Conservation (phyloP, 805 yeast genomes). For the Saccharomyces mikatae region DNA sequence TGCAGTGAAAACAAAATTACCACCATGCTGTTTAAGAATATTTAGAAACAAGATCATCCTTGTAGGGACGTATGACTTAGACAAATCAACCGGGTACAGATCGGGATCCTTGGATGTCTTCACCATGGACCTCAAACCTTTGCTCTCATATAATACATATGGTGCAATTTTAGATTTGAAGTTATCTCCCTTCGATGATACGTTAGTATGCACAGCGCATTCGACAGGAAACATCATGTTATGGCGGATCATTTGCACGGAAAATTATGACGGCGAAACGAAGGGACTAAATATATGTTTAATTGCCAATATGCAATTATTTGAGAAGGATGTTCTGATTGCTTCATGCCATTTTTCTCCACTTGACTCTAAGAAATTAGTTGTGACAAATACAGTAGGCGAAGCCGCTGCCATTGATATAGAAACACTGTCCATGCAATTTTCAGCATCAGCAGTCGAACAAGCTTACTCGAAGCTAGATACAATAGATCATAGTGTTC, state of each 20-base stretch:
- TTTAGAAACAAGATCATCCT: conserved; percentile 43
- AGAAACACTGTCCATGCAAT: conserved; percentile 3
- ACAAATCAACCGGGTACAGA: conserved; percentile 48
- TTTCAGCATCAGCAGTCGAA: conserved; percentile 1
- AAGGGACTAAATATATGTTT: conserved; percentile 10
- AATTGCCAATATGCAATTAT: conserved; percentile 36
- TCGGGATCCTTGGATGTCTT: conserved; percentile 54
- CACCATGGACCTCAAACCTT: conserved; percentile 16
- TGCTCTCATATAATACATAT: conserved; percentile 31
- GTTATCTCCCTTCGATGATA: conserved; percentile 46
- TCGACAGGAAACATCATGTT: conserved; percentile 67
- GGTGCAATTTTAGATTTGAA: conserved; percentile 77
- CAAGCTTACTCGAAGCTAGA: conserved; percentile 8
- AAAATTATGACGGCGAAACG: conserved; percentile 7
- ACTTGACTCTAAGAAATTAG: conserved; percentile 28
- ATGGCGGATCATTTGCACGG: conserved; percentile 42
- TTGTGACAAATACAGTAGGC: conserved; percentile 66
- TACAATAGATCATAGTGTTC: conserved; percentile 7
- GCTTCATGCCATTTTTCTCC: conserved; percentile 61
- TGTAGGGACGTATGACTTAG: conserved; percentile 75
- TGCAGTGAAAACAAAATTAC: conserved; percentile 42
- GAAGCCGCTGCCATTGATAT: conserved; percentile 34
- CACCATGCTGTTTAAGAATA: conserved; percentile 76
- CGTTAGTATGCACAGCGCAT: conserved; percentile 54
- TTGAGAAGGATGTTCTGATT: conserved; percentile 43